Conservation (phyloP, 169 alveolate genomes). For the Cryptosporidium canis region DNA sequence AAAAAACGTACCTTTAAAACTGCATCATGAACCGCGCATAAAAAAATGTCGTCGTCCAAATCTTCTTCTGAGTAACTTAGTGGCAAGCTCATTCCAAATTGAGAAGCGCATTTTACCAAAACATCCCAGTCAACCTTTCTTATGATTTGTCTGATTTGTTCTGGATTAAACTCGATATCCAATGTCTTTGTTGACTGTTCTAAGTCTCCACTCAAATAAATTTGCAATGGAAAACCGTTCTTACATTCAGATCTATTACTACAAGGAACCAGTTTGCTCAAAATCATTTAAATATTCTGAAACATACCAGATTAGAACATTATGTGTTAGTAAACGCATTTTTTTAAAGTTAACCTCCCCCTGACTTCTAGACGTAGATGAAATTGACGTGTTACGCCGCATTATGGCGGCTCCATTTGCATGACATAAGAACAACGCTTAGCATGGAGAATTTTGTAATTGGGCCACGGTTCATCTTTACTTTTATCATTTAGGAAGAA, state of each 20-base stretch:
- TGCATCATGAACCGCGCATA: constrained; percentile 64
- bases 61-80: constrained; percentile 70
- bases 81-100: constrained; percentile 73
- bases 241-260: constrained; percentile 65
- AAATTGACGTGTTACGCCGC: not conserved
- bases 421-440: too few relatives aligned
- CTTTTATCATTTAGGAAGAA: not conserved
- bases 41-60: constrained; percentile 73
- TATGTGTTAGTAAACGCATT: constrained; percentile 77
- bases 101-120: constrained; percentile 67
- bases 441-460: too few relatives aligned
- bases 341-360: not conserved
- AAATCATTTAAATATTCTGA: not conserved
- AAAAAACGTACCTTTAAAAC: constrained; percentile 35
- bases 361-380: not conserved
- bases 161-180: constrained; percentile 67
- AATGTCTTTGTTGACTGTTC: constrained; percentile 49
- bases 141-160: constrained; percentile 52
- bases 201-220: constrained; percentile 6
- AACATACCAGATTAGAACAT: constrained; percentile 73
- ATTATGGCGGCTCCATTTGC: constrained; percentile 13
- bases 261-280: constrained; percentile 46
- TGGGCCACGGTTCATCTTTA: not conserved
- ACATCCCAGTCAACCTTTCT: constrained; percentile 78
- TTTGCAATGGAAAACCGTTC: constrained; percentile 58